Conservation (phyloP, 2,329 filamentous ascomycete species). For the Albifimbria verrucaria region DNA sequence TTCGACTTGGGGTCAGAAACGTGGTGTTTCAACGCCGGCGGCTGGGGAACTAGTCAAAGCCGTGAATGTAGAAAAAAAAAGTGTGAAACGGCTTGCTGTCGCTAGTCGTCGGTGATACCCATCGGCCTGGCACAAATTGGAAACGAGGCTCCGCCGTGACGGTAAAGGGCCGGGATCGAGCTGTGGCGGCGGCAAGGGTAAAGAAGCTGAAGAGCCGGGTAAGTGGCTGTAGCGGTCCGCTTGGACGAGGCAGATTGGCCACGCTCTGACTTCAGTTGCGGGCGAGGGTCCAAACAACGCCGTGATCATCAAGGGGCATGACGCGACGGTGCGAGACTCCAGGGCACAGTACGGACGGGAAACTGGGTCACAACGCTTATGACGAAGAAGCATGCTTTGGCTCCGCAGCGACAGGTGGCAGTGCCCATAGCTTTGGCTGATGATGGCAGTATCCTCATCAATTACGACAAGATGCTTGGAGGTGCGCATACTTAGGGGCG, state of each 20-base stretch:
- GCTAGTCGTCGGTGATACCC: neutral
- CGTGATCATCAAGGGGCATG: too few relatives aligned
- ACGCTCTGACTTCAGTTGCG: too few relatives aligned
- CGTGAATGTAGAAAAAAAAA: neutral
- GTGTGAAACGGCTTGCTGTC: neutral
- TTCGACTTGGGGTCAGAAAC: neutral
- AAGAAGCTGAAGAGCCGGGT: neutral
- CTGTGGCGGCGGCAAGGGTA: neutral
- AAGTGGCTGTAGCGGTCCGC: neutral
- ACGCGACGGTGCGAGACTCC: too few relatives aligned
- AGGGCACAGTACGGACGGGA: too few relatives aligned
- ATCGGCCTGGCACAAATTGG: neutral
- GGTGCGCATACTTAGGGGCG: too few relatives aligned
- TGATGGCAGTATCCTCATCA: too few relatives aligned
- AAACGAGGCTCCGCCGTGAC: neutral
- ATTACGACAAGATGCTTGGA: too few relatives aligned
- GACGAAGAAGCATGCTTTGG: too few relatives aligned
- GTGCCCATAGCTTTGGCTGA: too few relatives aligned
- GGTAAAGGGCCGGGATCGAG: neutral
- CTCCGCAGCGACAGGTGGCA: too few relatives aligned
- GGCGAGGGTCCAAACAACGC: too few relatives aligned
- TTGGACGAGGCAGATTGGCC: neutral
- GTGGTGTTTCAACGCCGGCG: neutral
- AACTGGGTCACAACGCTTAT: too few relatives aligned
- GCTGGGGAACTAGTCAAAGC: neutral